These are phyloP conservation scores for Fennellomyces sp. DNA, from an alignment of 371 early-diverging fungal species.

Conservation along the genomic window DNA sequence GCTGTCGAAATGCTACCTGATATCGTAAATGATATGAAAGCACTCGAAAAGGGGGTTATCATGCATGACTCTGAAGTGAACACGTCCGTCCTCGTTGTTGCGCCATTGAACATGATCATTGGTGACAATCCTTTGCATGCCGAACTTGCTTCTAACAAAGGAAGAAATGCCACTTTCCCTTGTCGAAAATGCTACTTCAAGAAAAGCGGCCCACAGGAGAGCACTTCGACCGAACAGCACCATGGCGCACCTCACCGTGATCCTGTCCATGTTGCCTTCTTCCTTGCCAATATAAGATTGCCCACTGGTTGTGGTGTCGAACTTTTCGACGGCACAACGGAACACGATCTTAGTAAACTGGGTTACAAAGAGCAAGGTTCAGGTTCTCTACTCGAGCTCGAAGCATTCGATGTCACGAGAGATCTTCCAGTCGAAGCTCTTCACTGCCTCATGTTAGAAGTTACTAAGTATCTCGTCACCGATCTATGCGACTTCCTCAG, in stretches of 20 bases:
- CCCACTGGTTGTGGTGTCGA: not conserved
- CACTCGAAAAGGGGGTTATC: slow-evolving; percentile 10
- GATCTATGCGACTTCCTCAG: not conserved
- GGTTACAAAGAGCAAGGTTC: not conserved
- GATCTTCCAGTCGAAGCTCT: not conserved
- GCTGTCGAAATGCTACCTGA: slow-evolving; percentile 3
- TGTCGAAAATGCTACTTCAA: not conserved
- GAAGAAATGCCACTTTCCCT: not conserved
- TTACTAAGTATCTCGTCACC: not conserved
- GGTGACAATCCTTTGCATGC: slow-evolving; percentile 16
- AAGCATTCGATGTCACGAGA: not conserved
- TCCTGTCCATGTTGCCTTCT: no score
- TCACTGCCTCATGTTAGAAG: not conserved
- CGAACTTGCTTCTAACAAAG: slow-evolving; percentile 4
- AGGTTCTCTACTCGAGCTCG: not conserved
- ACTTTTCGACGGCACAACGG: not conserved
- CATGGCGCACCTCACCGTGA: not conserved
- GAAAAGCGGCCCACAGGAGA: not conserved
- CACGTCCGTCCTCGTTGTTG: not conserved
- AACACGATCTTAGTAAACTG: not conserved
- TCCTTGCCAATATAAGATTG: not conserved
- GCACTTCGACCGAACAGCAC: not conserved
- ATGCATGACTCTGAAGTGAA: slow-evolving; percentile 3
- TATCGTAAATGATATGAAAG: not conserved
- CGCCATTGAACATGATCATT: not conserved